These are phyloP conservation scores for Syzygium syzygioides DNA, from an alignment of 441 rosid species.

Conservation along the genomic window DNA sequence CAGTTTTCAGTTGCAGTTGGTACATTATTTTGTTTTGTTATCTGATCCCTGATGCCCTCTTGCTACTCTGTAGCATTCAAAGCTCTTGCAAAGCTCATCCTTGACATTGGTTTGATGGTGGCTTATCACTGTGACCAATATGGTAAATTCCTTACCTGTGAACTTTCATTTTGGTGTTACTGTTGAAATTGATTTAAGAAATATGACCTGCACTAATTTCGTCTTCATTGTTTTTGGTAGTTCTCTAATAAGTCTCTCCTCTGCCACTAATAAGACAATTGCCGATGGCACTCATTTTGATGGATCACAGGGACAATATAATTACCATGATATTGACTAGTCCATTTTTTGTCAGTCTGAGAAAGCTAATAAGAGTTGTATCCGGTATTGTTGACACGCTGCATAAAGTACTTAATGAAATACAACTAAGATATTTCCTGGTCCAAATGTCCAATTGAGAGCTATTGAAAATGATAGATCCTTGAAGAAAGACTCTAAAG, in stretches of 20 bases:
- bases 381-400: not conserved
- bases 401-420: not conserved
- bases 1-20: not conserved
- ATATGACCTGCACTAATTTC: not conserved
- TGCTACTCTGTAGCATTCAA: conserved; percentile 56
- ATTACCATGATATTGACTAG: not conserved
- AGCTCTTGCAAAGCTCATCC: conserved; percentile 79
- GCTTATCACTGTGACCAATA: conserved; percentile 91
- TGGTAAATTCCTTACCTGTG: conserved; percentile 35
- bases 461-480: not conserved
- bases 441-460: not conserved
- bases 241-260: not conserved
- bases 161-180: conserved; percentile 1
- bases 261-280: not conserved
- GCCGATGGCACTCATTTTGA: not conserved
- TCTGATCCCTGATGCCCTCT: not conserved
- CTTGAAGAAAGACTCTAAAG: not conserved
- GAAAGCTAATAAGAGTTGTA: not conserved
- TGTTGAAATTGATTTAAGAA: not conserved
- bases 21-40: not conserved
- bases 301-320: not conserved
- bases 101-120: conserved; percentile 80
- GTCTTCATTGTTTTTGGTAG: not conserved
- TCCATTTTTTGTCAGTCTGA: not conserved
- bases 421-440: not conserved